Percentiles rank a stretch among this genome's conserved stretches.
Evolutionary conservation across 495 filamentous ascomycete species (phyloP).

Genomic region (Darksidea phi): DNA sequence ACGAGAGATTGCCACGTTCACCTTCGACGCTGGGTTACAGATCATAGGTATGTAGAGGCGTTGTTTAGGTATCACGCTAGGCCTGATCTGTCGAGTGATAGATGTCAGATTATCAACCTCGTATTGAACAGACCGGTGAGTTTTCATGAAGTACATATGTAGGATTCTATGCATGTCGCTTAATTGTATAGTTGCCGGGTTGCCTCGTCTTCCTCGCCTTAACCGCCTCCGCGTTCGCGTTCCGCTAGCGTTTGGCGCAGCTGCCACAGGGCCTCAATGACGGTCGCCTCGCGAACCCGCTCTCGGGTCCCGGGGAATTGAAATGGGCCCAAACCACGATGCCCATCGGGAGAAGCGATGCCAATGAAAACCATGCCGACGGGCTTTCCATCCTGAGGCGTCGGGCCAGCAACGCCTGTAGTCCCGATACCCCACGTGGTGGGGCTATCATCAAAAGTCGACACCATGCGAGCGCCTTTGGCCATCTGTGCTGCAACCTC

Average conservation of each 20-base stretch:
- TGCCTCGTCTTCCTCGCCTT: neutral
- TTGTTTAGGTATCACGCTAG: neutral
- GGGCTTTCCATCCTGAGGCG: neutral
- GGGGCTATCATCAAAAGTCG: neutral
- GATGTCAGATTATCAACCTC: neutral
- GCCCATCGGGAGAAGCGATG: neutral
- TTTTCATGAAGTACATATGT: neutral
- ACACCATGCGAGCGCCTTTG: neutral
- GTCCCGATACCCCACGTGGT: neutral
- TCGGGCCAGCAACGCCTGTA: neutral
- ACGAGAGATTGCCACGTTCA: neutral
- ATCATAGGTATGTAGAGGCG: no score
- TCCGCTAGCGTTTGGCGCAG: neutral
- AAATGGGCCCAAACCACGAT: neutral
- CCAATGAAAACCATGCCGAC: neutral
- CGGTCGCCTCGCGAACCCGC: neutral
- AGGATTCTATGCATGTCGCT: neutral
- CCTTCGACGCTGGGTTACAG: neutral
- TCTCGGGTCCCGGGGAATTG: neutral
- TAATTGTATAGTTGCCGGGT: neutral
- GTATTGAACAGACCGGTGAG: neutral
- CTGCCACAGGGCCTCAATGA: neutral
- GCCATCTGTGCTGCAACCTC: neutral
- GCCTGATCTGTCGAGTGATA: neutral
- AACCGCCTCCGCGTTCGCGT: neutral